Base-by-base conservation (phyloP, 2,329 filamentous ascomycete species). In the Penicillium sclerotigenum region DNA sequence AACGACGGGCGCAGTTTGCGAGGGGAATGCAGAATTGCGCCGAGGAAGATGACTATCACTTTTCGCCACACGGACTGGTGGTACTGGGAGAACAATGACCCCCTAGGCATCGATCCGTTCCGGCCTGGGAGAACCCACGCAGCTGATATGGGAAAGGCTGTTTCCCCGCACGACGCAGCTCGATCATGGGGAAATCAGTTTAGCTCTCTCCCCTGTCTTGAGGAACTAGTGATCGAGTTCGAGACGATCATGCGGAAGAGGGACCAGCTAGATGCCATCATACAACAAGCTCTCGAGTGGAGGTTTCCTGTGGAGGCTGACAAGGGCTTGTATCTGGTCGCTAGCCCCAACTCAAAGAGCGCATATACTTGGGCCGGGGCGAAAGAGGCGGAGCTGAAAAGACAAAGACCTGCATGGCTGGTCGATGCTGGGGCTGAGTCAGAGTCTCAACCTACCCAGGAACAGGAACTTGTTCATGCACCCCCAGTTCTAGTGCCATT, bases 51-150 rank as follows among this genome's bases (percentile, higher is more conserved):
- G 2, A 62, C 59, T 5, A 58, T 71, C 40, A 70, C 67, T 1
- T 45, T 70, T 11, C 60, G 68, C 7, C 64, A 70, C 38, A 60
- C 62, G 14, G 68, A 71, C 52, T 71, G 68, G 68, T 70, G 68
- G 68, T 63, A 52, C 22, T 68, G 65, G 58, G 64, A 68, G 54
- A 55, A 61, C 29, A 59, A 60, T 42, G 60, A 65, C n/a, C 60
- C 62, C 2, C 45, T 71, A 16, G 65, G 59, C 2, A 62, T 71
- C n/a, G 64, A 68, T 56, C 68, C 68, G 52, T 65, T 31, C 56
- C 63, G 46, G 56, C 47, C n/a, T n/a, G 59, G 36, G 37, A 60
- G 41, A 18, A 43, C 47, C 20, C 37, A 2, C 11, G 47, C 37
- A 9, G 16, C 37, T 14, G 14, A 50, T 13, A 50, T 50, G 47